Base-by-base conservation (phyloP, 768 basidiomycete species). In the Leccinum sublutescens region DNA sequence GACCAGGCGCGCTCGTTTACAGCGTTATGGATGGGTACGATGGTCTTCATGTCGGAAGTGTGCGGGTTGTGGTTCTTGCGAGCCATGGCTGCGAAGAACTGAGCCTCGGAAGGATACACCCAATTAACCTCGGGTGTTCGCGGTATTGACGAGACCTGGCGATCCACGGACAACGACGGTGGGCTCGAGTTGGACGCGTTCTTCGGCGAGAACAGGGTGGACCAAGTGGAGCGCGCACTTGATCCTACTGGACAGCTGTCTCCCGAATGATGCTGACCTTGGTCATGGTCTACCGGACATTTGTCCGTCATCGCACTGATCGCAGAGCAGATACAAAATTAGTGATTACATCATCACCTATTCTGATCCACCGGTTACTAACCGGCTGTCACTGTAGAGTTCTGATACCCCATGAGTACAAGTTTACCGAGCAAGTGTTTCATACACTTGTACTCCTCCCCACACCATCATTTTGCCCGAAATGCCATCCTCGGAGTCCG, bases 81-180 rank as follows among this genome's bases (percentile, higher is more conserved):
- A 58, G 87, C 84, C 88, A 99, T 95, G 19, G 97, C 96, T n/a
- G 90, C 81, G 74, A 91, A 98, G 81, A 99, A 99, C 76, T 98
- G 96, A n/a, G 90, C 85, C 71, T 98, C 93, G 19, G 96, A 98
- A 23, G 97, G 97, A 75, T 99, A 99, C 51, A 97, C 91, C 97
- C 97, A 99, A 57, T 93, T 88, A 47, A 80, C 81, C 52, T 85
- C 84, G 45, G 79, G 74, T 19, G 77, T 71, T 66, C 87, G 85
- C 17, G 96, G 96, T 70, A 98, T 98, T 27, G 92, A 91, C 6
- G 95, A 97, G 29, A 82, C 79, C 71, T 93, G 88, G 62, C 96
- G 86, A 6, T 91, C 83, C 14, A 75, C 79, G 2, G 92, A 89
- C 52, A 95, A 79, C 19, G 77, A 56, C 3, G 74, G 58, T 9